Conservation (phyloP, 139 green algal genomes). For the Desmodesmus armatus region DNA sequence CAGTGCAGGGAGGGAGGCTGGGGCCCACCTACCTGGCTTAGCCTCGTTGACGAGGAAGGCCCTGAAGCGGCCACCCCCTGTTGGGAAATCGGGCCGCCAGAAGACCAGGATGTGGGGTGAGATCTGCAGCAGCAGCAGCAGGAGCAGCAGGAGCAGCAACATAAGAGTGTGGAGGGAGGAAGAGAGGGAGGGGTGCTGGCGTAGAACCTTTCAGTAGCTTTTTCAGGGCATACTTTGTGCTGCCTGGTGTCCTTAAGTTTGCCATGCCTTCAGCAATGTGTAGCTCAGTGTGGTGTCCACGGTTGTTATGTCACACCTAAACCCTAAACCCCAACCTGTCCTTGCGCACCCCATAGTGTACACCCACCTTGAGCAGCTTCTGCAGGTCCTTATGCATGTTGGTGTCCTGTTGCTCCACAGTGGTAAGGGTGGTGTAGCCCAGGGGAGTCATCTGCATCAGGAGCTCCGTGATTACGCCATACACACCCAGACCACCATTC, state of each 20-base stretch:
- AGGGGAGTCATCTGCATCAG: conserved; percentile 38
- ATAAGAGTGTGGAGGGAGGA: not conserved
- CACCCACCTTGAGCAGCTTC: conserved; percentile 34
- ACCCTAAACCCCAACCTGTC: not conserved
- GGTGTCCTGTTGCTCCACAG: conserved; percentile 13
- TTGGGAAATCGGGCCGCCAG: conserved; percentile 28
- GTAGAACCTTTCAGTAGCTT: too few species aligned
- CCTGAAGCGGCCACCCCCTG: conserved; percentile 16
- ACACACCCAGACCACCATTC: not conserved
- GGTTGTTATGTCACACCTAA: not conserved
- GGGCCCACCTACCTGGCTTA: not conserved
- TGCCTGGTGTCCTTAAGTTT: not conserved
- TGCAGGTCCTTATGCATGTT: conserved; percentile 26
- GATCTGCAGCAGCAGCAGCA: conserved; percentile 6
- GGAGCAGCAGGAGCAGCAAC: not conserved
- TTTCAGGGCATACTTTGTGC: too few species aligned
- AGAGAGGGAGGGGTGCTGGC: too few species aligned
- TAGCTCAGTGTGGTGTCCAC: not conserved
- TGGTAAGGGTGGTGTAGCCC: conserved; percentile 20
- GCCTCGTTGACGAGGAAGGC: conserved; percentile 19
- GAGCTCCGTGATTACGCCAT: conserved; percentile 35
- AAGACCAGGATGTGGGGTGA: conserved; percentile 41
- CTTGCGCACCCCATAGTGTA: not conserved
- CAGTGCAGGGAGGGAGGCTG: conserved; percentile 4
- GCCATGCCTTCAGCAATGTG: not conserved